phyloP scores from a whole-genome alignment of 495 filamentous ascomycete species.

The Penicillium turbatum region DNA sequence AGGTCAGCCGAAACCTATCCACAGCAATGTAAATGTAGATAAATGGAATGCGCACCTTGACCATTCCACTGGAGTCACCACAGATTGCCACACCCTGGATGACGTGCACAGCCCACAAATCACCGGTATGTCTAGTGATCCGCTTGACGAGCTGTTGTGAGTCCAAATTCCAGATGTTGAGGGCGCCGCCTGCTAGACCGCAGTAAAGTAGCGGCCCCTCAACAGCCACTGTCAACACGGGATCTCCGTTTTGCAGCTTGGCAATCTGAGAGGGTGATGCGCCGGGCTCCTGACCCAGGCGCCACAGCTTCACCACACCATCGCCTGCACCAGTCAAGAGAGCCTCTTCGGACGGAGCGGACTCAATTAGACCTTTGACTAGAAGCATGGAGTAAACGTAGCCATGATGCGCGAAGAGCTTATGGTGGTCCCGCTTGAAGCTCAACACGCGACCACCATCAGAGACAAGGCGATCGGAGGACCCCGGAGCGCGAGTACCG shows the following conservation, averaged over 20 bases:
- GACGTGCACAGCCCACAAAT: conserved; percentile 80
- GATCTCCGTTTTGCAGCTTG: conserved; percentile 75
- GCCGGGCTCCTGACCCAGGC: conserved; percentile 49
- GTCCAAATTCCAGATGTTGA: conserved; percentile 96
- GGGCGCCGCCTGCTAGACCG: conserved; percentile 80
- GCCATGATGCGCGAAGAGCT: conserved; percentile 87
- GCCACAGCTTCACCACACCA: conserved; percentile 89
- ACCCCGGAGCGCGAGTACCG: conserved; percentile 68
- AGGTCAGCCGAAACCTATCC: conserved; percentile 4
- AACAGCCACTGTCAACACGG: conserved; percentile 75
- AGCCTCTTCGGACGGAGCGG: conserved; percentile 66
- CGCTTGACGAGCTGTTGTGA: conserved; percentile 84
- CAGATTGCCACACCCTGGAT: conserved; percentile 81
- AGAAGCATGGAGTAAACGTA: conserved; percentile 95
- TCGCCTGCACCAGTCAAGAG: conserved; percentile 91
- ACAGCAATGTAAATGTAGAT: not conserved
- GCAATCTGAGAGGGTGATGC: conserved; percentile 51
- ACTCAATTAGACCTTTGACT: conserved; percentile 58
- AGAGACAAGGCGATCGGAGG: conserved; percentile 36
- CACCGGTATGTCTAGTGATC: conserved; percentile 72
- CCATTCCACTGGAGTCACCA: conserved; percentile 72
- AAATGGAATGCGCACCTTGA: conserved; percentile 54
- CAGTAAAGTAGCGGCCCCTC: conserved; percentile 89
- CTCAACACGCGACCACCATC: conserved; percentile 66
- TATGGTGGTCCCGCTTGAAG: conserved; percentile 76